Evolutionary conservation across 2,329 filamentous ascomycete species (phyloP).

Genomic region (Herpotrichia juniperi): DNA sequence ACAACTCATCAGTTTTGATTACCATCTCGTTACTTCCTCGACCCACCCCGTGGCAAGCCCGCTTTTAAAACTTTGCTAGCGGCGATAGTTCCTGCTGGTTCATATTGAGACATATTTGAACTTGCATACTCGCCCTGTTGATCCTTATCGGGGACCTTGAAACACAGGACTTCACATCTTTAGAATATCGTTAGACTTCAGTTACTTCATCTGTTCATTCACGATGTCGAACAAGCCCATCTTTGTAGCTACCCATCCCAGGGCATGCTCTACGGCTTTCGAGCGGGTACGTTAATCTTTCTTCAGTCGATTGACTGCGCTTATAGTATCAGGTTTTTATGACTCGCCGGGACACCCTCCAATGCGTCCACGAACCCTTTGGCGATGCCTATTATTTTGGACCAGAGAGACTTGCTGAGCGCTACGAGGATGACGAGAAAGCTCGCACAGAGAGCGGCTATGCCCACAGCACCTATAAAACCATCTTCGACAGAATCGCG

Average conservation of each 20-base stretch:
- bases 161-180: conserved; percentile 23
- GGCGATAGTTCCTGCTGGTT: conserved; percentile 25
- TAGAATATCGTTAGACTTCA: conserved; percentile 8
- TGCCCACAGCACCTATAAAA: conserved; percentile 71
- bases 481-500: conserved; percentile 78
- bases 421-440: conserved; percentile 75
- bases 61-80: conserved; percentile 1
- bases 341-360: conserved; percentile 81
- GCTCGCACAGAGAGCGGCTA: conserved; percentile 66
- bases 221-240: conserved; percentile 79
- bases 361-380: conserved; percentile 93
- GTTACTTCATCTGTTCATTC: conserved; percentile 3
- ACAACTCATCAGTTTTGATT: neutral
- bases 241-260: conserved; percentile 91
- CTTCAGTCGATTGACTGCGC: neutral
- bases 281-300: conserved; percentile 80
- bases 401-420: conserved; percentile 80
- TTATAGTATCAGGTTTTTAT: conserved; percentile 73
- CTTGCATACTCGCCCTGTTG: conserved; percentile 7
- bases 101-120: conserved; percentile 38
- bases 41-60: neutral
- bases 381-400: conserved; percentile 97
- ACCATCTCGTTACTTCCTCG: neutral
- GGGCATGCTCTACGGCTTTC: conserved; percentile 96
- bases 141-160: conserved; percentile 24